Base-by-base conservation (phyloP, 768 basidiomycete species). In the Lenzites betulinus region DNA sequence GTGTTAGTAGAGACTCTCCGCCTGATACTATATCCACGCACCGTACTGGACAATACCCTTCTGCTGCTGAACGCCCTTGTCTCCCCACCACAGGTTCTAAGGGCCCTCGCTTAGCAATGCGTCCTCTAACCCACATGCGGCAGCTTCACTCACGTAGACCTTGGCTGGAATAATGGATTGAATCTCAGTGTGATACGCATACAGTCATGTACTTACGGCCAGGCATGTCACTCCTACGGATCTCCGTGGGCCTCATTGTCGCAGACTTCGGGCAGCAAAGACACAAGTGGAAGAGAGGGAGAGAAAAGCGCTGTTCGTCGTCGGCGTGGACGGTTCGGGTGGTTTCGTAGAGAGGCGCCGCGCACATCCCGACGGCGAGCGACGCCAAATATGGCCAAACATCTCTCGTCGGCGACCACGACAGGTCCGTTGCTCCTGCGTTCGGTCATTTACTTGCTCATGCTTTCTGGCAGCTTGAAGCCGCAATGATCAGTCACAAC, bases 1-100 rank as follows among this genome's bases (percentile, higher is more conserved):
- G 12, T 16, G 13, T 30, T 28, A 33, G 47, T 18, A n/a, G 18
- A 4, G 13, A 11, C 15, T 33, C 28, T 7, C 11, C n/a, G 44
- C 49, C 15, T 20, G 11, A 22, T 23, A 11, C 11, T 1, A 41
- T 26, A 36, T 36, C 18, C 30, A 84, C 92, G 77, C 69, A 96
- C 95, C 82, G 81, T 96, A 97, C 69, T 80, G 76, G 51, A 83
- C 78, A 59, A 95, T 81, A 53, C 94, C 93, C 76, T 83, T 92
- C 70, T 88, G 87, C 72, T 85, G 87, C 67, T 80, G 80, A 44
- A 81, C 77, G 61, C 83, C 82, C 62, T 76, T 76, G 76, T 90
- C 87, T 77, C 93, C 94, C 93, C 94, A 97, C 94, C 94, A 97
- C 52, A 87, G 79, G 75, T 81, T 89, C 92, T 95, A 71, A 3